phyloP scores from a whole-genome alignment of 2,329 filamentous ascomycete genomes.

The Arthrobotrys musiformis region DNA sequence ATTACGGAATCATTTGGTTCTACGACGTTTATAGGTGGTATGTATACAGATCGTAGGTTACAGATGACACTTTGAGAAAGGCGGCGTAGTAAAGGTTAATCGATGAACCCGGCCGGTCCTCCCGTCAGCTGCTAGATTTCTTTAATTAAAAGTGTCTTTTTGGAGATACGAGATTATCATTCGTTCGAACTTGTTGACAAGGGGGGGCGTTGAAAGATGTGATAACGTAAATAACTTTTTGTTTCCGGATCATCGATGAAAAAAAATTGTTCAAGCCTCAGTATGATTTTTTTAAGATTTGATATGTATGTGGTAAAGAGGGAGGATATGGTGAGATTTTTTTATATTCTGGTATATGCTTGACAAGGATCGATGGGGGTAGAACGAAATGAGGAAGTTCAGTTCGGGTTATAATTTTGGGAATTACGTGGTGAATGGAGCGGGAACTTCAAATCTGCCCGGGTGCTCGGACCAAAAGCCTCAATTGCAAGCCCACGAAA shows the following conservation, averaged over 20 bases:
- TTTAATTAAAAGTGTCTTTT: too few species aligned
- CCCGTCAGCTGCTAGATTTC: too few species aligned
- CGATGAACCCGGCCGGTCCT: too few species aligned
- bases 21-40: too few species aligned
- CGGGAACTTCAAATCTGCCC: constrained; percentile 4
- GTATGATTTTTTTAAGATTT: constrained; percentile 14
- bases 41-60: too few species aligned
- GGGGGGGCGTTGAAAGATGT: too few species aligned
- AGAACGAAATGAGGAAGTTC: background rate
- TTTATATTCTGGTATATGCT: background rate
- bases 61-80: background rate
- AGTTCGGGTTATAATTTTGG: constrained; percentile 26
- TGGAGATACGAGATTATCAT: too few species aligned
- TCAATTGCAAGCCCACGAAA: background rate
- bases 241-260: background rate
- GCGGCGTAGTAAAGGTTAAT: too few species aligned
- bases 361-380: background rate
- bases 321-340: background rate
- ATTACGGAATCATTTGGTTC: too few species aligned
- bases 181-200: too few species aligned
- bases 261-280: constrained; percentile 5
- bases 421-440: too few species aligned
- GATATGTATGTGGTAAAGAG: background rate
- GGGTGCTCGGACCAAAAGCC: constrained; percentile 14
- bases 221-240: background rate